Evolutionary conservation across 345 rosid genomes (phyloP).

Genomic region (Streptanthus diversifolius): DNA sequence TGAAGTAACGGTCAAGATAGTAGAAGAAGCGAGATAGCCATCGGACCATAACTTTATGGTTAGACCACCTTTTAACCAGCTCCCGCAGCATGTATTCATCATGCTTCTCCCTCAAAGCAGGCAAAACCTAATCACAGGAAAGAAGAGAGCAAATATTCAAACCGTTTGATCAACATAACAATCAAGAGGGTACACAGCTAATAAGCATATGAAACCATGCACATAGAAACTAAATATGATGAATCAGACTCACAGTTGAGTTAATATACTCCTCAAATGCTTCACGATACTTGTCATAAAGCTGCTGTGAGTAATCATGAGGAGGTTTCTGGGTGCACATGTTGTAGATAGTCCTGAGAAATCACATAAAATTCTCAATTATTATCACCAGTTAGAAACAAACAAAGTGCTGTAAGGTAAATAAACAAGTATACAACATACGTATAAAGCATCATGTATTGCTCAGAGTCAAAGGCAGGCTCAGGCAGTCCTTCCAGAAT

Average conservation of each 20-base stretch:
- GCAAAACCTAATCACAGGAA: constrained; percentile 48
- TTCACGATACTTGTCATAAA: constrained; percentile 74
- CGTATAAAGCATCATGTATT: constrained; percentile 87
- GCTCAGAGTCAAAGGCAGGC: constrained; percentile 61
- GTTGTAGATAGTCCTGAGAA: constrained; percentile 60
- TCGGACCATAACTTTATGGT: constrained; percentile 84
- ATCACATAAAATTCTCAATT: not conserved
- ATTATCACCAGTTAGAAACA: not conserved
- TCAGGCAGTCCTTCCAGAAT: constrained; percentile 67
- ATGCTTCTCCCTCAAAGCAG: constrained; percentile 71
- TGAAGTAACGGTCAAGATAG: constrained; percentile 85
- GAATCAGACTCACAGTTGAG: constrained; percentile 50
- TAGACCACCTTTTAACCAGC: constrained; percentile 75
- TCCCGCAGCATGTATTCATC: constrained; percentile 84
- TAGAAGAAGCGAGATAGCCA: constrained; percentile 85
- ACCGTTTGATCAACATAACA: not conserved
- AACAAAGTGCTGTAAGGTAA: not conserved
- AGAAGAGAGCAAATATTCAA: not conserved
- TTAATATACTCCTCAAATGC: constrained; percentile 63
- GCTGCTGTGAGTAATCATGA: constrained; percentile 78
- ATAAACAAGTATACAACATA: constrained; percentile 25
- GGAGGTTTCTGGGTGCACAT: constrained; percentile 94
- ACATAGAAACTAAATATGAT: not conserved
- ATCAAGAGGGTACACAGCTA: not conserved
- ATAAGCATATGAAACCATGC: not conserved